phyloP scores from a whole-genome alignment of 2,329 filamentous ascomycete species.

The Monosporascus sp. region DNA sequence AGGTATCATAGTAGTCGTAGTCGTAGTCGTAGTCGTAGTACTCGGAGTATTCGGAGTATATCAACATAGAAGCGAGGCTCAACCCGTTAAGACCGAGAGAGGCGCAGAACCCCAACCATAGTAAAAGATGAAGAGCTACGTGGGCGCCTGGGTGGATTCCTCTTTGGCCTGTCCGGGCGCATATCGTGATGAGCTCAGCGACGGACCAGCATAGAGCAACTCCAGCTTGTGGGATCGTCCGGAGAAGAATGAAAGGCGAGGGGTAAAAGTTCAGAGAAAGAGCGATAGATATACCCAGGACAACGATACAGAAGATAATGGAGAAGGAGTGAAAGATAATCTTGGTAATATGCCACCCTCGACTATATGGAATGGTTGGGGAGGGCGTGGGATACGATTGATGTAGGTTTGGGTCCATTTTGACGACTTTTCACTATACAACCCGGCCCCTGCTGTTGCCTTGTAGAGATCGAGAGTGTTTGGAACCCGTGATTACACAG shows the following conservation, averaged over 20 bases:
- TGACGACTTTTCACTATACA: background rate
- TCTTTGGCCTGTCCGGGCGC: constrained; percentile 6
- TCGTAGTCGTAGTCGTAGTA: constrained; percentile 7
- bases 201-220: constrained; percentile 16
- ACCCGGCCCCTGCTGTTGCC: too few species aligned
- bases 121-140: constrained; percentile 18
- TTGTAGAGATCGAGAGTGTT: too few species aligned
- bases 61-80: constrained; percentile 7
- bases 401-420: constrained; percentile 10
- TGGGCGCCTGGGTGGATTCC: constrained; percentile 27
- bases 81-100: constrained; percentile 11
- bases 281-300: constrained; percentile 15
- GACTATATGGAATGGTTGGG: constrained; percentile 1
- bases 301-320: constrained; percentile 11
- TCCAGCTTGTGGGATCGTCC: constrained; percentile 19
- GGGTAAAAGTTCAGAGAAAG: constrained; percentile 9
- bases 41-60: constrained; percentile 4
- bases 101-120: constrained; percentile 16
- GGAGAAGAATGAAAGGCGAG: constrained; percentile 13
- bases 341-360: constrained; percentile 12
- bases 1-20: constrained; percentile 7
- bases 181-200: constrained; percentile 16
- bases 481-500: too few species aligned
- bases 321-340: constrained; percentile 13
- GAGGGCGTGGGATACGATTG: constrained; percentile 5